A percentile compares a stretch with the other conserved stretches of the same genome.
phyloP scores from a whole-genome alignment of 768 basidiomycete genomes.

The Leucosporidium creatinivorum region DNA sequence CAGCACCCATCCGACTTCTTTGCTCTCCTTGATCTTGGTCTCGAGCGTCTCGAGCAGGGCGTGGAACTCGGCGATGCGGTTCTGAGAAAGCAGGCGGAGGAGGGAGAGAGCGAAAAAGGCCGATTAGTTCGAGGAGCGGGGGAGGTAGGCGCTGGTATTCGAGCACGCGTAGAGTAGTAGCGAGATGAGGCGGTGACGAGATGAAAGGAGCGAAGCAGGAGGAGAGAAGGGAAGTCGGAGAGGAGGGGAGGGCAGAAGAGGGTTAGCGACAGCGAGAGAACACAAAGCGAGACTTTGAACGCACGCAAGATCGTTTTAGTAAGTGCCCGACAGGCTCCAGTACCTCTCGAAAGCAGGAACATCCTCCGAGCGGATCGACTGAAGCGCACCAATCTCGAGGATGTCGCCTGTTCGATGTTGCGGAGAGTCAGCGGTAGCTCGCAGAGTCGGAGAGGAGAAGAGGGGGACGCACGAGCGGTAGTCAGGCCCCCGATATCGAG shows the following conservation, averaged over 20 bases:
- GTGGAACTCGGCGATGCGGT: constrained; percentile 96
- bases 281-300: too few species aligned
- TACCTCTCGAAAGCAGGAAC: constrained; percentile 92
- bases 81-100: constrained; percentile 87
- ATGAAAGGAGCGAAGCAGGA: too few species aligned
- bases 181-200: neutral
- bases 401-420: constrained; percentile 61
- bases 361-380: constrained; percentile 80
- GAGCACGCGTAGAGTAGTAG: too few species aligned
- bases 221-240: too few species aligned
- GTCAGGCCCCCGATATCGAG: constrained; percentile 14
- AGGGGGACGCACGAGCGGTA: constrained; percentile 10
- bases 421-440: neutral
- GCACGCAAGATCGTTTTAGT: constrained; percentile 78
- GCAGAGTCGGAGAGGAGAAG: neutral
- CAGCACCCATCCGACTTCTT: constrained; percentile 37
- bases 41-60: constrained; percentile 87
- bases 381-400: constrained; percentile 90
- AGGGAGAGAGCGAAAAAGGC: constrained; percentile 90
- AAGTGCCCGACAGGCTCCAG: constrained; percentile 80
- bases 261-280: neutral
- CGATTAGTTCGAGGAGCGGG: constrained; percentile 76
- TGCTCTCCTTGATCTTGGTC: constrained; percentile 39
- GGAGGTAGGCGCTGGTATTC: constrained; percentile 63
- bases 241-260: too few species aligned